Evolutionary conservation across 257 asterid genomes (phyloP).

Genomic region (Salvia splendens): DNA sequence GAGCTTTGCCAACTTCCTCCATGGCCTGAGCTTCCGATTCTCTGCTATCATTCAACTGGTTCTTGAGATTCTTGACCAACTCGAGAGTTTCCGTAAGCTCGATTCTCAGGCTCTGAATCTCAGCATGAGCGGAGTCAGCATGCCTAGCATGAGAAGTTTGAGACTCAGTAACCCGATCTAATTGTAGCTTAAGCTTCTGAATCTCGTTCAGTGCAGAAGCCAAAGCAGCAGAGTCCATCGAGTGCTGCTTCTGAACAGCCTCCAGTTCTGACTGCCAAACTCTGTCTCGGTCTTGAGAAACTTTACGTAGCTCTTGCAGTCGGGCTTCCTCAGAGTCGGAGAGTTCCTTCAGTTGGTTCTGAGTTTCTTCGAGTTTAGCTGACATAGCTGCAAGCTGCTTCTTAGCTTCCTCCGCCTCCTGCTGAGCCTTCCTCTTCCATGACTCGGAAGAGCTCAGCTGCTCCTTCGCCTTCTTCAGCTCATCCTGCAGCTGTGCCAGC

Average conservation of each 20-base stretch:
- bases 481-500: slow-evolving; percentile 71
- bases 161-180: slow-evolving; percentile 56
- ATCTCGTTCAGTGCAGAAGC: slow-evolving; percentile 72
- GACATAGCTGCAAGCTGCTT: slow-evolving; percentile 59
- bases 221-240: slow-evolving; percentile 69
- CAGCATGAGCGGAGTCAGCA: slow-evolving; percentile 70
- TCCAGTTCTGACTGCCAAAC: slow-evolving; percentile 85
- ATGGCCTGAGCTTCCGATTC: slow-evolving; percentile 62
- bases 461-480: slow-evolving; percentile 68
- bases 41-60: slow-evolving; percentile 56
- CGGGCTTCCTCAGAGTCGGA: slow-evolving; percentile 79
- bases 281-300: slow-evolving; percentile 82
- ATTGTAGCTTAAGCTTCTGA: slow-evolving; percentile 69
- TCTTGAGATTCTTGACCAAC: slow-evolving; percentile 58
- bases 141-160: slow-evolving; percentile 66
- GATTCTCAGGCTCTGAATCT: slow-evolving; percentile 57
- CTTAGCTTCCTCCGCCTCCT: slow-evolving; percentile 72
- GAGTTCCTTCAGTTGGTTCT: slow-evolving; percentile 64
- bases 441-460: slow-evolving; percentile 74
- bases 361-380: slow-evolving; percentile 61
- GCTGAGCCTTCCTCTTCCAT: slow-evolving; percentile 60
- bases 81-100: slow-evolving; percentile 67
- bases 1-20: slow-evolving; percentile 59
- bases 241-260: slow-evolving; percentile 76
- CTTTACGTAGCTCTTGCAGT: slow-evolving; percentile 69